phyloP scores from a whole-genome alignment of 257 asterid genomes.

The Gynochthodes officinalis region DNA sequence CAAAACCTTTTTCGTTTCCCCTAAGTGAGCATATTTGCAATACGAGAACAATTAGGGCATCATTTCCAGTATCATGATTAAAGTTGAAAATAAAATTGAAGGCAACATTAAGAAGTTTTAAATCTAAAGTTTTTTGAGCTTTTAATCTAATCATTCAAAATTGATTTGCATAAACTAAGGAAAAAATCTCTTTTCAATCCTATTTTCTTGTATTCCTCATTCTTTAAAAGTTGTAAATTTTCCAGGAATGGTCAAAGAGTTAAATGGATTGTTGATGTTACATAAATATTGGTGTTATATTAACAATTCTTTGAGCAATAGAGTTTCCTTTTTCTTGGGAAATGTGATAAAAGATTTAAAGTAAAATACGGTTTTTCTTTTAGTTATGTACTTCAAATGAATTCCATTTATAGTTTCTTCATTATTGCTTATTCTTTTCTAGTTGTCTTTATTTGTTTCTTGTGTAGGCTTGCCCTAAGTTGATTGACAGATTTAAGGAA shows the following conservation, averaged over 20 bases:
- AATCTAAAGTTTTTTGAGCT: background rate
- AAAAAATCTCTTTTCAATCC: background rate
- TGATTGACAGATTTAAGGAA: constrained; percentile 96
- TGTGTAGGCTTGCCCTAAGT: constrained; percentile 94
- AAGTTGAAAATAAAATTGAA: background rate
- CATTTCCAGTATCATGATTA: background rate
- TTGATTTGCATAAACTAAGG: background rate
- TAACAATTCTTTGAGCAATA: background rate
- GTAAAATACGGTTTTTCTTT: background rate
- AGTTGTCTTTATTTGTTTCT: background rate
- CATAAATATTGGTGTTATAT: too few relatives aligned
- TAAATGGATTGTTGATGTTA: background rate
- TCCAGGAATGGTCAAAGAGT: background rate
- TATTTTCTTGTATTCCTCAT: background rate
- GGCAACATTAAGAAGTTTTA: background rate
- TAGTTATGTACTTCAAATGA: background rate
- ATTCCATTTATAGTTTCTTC: background rate
- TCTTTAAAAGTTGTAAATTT: background rate
- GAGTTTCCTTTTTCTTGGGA: background rate
- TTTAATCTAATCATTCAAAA: background rate
- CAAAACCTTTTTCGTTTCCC: background rate
- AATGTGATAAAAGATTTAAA: background rate
- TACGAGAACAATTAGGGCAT: background rate
- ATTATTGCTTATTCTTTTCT: background rate
- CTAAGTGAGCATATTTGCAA: too few relatives aligned